These are phyloP conservation scores for Eimeria maxima DNA, from an alignment of 169 alveolate species.

Conservation along the genomic window DNA sequence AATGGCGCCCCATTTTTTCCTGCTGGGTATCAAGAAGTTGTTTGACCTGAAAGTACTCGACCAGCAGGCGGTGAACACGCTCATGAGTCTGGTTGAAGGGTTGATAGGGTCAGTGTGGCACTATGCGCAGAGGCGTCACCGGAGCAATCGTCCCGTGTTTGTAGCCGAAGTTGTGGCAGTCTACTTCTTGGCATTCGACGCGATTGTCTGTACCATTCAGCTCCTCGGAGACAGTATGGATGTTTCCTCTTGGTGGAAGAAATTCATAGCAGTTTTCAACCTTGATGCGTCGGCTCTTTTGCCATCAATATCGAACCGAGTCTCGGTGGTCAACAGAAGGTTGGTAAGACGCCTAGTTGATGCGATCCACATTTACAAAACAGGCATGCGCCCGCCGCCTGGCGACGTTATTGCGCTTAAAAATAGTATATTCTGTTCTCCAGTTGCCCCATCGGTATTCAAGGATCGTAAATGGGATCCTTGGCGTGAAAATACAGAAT, in stretches of 20 bases:
- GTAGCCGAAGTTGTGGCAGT: neutral
- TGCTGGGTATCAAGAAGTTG: neutral
- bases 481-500: neutral
- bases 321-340: neutral
- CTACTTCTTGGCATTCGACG: neutral
- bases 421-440: neutral
- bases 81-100: neutral
- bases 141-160: neutral
- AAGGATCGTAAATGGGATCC: neutral
- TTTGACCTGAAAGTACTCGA: neutral
- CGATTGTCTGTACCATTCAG: neutral
- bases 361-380: neutral
- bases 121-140: neutral
- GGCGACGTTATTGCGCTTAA: neutral
- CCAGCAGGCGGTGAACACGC: neutral
- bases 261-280: neutral
- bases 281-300: no score
- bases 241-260: neutral
- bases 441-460: neutral
- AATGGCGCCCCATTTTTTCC: neutral
- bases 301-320: neutral
- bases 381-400: neutral
- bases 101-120: neutral
- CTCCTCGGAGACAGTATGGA: neutral
- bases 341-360: neutral